phyloP scores from a whole-genome alignment of 2,329 filamentous ascomycete species.

The Fusarium proliferatum region DNA sequence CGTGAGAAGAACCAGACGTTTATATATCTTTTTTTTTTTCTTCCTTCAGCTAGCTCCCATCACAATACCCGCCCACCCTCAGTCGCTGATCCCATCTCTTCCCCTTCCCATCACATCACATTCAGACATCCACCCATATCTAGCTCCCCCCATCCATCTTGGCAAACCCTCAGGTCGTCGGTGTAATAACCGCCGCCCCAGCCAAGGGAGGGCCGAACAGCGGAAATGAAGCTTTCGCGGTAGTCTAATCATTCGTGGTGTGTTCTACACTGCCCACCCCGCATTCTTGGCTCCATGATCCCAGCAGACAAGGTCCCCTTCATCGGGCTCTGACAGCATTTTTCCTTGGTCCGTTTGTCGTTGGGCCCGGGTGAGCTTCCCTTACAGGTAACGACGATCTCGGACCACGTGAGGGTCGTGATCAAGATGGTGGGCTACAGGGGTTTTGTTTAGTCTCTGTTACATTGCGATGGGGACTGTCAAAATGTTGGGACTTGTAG shows the following conservation, averaged over 20 bases:
- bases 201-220: neutral
- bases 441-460: constrained; percentile 15
- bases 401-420: constrained; percentile 34
- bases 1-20: constrained; percentile 12
- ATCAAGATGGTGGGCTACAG: constrained; percentile 22
- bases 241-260: constrained; percentile 3
- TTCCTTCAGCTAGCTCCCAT: constrained; percentile 1
- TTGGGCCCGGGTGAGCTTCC: constrained; percentile 41
- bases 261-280: constrained; percentile 21
- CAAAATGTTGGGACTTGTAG: constrained; percentile 28
- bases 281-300: constrained; percentile 31
- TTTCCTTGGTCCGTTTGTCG: constrained; percentile 24
- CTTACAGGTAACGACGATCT: constrained; percentile 38
- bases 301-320: constrained; percentile 1
- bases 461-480: constrained; percentile 14
- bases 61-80: constrained; percentile 22
- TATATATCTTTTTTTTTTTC: constrained; percentile 16
- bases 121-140: neutral
- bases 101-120: constrained; percentile 5
- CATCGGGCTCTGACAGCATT: neutral
- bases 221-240: constrained; percentile 12
- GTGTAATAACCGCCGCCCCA: constrained; percentile 25
- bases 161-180: constrained; percentile 1
- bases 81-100: neutral
- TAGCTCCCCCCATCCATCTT: constrained; percentile 9